Evolutionary conservation across 768 basidiomycete species (phyloP), one percentile per base, ranked within the genome.

Genomic region (Tulasnella calospora): DNA sequence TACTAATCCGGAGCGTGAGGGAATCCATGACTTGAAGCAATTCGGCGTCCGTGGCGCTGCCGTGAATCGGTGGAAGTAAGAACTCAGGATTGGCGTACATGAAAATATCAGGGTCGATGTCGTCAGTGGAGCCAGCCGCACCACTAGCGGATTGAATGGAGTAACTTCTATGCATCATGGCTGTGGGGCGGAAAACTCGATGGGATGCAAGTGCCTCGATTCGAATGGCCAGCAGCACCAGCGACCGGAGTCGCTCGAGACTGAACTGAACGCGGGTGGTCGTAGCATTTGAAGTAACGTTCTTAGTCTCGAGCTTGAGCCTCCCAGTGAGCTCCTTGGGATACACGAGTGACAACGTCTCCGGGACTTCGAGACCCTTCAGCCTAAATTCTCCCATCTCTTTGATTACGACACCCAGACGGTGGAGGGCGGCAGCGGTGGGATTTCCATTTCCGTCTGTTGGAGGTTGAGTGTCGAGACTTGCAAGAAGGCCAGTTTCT

Each of bases 311-410:
- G 46, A 47, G 70, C 77, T 72, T 71, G 79, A 92, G 88, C 40
- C 97, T 90, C 8, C 91, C 91, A 57, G 89, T 88, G 47, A 99
- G 86, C 4, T 89, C 88, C 35, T 84, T 86, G 0, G 97, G 95
- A 84, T 94, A 99, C 69, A 98, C 87, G 23, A 92, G 83, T n/a
- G 94, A 93, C 30, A 99, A 86, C 80, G 89, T 87, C 84, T 98
- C 97, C 1, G 95, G 94, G 0, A 94, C 87, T 84, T 99, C 97
- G 73, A 99, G 86, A 15, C 98, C 98, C 84, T 99, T 99, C 80
- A 99, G 89, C 83, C 94, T 95, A 80, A 91, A 88, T 84, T 98
- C 95, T 6, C 98, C 97, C 23, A 96, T 88, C n/a, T 88, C 87
- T 44, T 91, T 87, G 77, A 96, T 88, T 44, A 87, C 86, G 51